phyloP scores from a whole-genome alignment of 176 grass and related monocot genomes.

The Saccharum officinarum region DNA sequence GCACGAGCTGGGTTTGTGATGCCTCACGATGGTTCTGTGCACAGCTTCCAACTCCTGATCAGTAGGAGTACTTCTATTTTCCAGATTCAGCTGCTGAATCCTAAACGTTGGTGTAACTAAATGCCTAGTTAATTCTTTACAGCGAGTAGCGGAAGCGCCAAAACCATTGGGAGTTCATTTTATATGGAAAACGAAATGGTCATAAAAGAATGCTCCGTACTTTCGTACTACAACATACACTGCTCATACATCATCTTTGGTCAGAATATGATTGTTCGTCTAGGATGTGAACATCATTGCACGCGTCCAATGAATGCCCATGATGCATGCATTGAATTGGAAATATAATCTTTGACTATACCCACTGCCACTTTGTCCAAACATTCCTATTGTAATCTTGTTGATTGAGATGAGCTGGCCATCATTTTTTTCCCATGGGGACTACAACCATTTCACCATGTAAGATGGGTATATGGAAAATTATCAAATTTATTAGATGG shows the following conservation, averaged over 20 bases:
- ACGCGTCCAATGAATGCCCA: slow-evolving; percentile 1
- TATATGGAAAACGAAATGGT: not conserved
- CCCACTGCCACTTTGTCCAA: not conserved
- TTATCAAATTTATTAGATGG: not conserved
- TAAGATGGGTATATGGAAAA: slow-evolving; percentile 10
- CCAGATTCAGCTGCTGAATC: too few species aligned
- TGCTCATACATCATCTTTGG: not conserved
- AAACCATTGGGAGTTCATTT: not conserved
- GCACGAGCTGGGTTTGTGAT: not conserved
- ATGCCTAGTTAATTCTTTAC: not conserved
- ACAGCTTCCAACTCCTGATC: not conserved
- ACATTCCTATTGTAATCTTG: not conserved
- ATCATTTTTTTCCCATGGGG: not conserved
- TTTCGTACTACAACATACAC: not conserved
- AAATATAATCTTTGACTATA: not conserved
- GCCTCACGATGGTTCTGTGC: not conserved
- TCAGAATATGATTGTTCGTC: not conserved
- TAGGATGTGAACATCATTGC: slow-evolving; percentile 8
- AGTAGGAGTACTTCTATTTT: not conserved
- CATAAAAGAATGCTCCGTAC: not conserved
- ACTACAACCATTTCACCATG: not conserved
- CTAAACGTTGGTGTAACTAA: not conserved
- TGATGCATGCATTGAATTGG: not conserved
- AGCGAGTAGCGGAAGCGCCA: not conserved
- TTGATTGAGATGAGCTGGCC: not conserved